phyloP scores from a whole-genome alignment of 225 moss, liverwort and hornwort species.

The Marchantia polymorpha region DNA sequence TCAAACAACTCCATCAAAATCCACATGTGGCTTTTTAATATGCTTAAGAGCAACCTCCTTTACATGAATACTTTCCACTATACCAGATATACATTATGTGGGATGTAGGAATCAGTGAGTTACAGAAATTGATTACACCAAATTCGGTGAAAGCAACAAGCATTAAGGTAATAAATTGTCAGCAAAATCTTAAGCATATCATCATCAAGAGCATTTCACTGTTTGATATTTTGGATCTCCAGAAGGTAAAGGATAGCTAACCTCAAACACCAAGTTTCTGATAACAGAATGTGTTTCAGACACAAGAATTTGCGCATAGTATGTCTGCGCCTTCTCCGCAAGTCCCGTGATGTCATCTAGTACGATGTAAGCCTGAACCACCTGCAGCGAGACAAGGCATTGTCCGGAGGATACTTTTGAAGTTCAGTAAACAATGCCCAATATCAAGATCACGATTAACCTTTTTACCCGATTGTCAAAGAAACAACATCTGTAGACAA shows the following conservation, averaged over 20 bases:
- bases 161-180: not conserved
- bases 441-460: not conserved
- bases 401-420: not conserved
- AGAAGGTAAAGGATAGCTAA: conserved; percentile 17
- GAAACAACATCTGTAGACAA: too few species aligned
- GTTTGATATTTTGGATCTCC: not conserved
- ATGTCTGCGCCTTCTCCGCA: conserved; percentile 97
- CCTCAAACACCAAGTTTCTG: conserved; percentile 78
- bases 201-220: not conserved
- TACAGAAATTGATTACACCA: not conserved
- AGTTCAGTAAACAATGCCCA: not conserved
- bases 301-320: conserved; percentile 82
- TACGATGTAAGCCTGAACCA: conserved; percentile 78
- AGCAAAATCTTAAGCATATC: too few species aligned
- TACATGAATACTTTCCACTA: not conserved
- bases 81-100: not conserved
- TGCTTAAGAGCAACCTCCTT: not conserved
- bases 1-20: not conserved
- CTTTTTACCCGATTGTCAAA: too few species aligned
- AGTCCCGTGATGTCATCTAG: conserved; percentile 86
- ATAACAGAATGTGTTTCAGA: conserved; percentile 87
- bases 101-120: not conserved
- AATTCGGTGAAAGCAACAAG: not conserved
- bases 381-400: conserved; percentile 47
- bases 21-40: not conserved